These are phyloP conservation scores for Dendrocalamus latiflorus DNA, from an alignment of 202 grass and related monocot species.

Conservation along the genomic window DNA sequence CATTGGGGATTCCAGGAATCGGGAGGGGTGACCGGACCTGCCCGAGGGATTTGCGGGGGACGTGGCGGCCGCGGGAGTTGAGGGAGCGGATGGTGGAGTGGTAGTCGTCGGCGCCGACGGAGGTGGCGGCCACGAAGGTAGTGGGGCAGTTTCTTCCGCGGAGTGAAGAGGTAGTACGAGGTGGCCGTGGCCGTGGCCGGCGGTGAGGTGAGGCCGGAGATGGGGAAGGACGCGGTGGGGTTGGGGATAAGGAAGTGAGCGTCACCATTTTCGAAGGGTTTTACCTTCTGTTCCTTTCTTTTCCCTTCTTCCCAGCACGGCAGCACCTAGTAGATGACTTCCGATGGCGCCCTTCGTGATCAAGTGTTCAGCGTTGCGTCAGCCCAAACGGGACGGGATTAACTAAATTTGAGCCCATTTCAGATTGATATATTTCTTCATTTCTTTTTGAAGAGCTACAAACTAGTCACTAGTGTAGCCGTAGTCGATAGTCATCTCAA, in stretches of 20 bases:
- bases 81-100: constrained; percentile 70
- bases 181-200: background rate
- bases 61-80: constrained; percentile 71
- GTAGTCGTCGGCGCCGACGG: constrained; percentile 39
- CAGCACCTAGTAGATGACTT: too few relatives aligned
- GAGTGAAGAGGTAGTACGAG: background rate
- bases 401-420: too few relatives aligned
- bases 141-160: background rate
- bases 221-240: background rate
- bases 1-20: background rate
- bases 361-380: too few relatives aligned
- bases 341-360: too few relatives aligned
- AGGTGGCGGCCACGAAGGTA: background rate
- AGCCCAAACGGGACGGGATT: too few relatives aligned
- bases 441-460: too few relatives aligned
- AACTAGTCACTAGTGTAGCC: too few relatives aligned
- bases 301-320: too few relatives aligned
- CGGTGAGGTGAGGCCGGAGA: constrained; percentile 3
- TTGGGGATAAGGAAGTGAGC: constrained; percentile 41
- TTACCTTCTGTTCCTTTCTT: too few relatives aligned
- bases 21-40: constrained; percentile 42
- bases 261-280: constrained; percentile 16
- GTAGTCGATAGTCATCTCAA: too few relatives aligned
- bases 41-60: constrained; percentile 80
- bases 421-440: too few relatives aligned